A percentile compares a stretch with the other conserved stretches of the same genome.
These are phyloP conservation scores for Lactarius deliciosus DNA, from an alignment of 768 basidiomycete genomes.

Conservation along the genomic window DNA sequence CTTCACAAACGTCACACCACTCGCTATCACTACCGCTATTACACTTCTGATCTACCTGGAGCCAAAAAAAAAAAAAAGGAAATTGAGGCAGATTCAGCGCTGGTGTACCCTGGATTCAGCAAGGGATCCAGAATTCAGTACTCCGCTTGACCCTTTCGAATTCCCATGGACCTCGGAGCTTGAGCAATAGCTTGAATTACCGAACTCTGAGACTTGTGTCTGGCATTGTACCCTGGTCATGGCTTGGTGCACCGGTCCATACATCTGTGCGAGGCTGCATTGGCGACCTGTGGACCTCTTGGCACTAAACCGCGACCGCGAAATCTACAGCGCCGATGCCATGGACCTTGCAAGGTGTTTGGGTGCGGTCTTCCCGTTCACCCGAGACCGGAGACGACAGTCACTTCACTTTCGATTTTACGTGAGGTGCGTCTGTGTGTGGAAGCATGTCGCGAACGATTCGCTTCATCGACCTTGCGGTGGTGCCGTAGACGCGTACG, in stretches of 20 bases:
- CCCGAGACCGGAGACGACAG: slow-evolving; percentile 22
- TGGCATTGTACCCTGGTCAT: slow-evolving; percentile 3
- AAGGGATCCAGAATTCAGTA: no score
- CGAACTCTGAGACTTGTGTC: no score
- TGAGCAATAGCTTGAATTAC: no score
- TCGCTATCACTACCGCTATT: no score
- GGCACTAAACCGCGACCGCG: slow-evolving; percentile 24
- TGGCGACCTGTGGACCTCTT: slow-evolving; percentile 23
- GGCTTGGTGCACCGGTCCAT: slow-evolving; percentile 17
- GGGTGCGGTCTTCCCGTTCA: slow-evolving; percentile 9
- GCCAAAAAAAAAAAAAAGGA: no score
- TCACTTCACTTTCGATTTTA: no score
- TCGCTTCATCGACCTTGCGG: slow-evolving; percentile 24
- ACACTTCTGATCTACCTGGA: no score
- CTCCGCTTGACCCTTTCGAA: no score
- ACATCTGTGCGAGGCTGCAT: slow-evolving; percentile 21
- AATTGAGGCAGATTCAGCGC: no score
- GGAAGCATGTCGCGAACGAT: slow-evolving; percentile 23
- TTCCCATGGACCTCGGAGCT: no score
- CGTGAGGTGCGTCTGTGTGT: slow-evolving; percentile 11
- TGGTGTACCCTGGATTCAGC: no score
- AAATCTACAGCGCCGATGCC: slow-evolving; percentile 16
- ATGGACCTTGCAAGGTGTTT: slow-evolving; percentile 14
- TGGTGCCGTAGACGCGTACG: slow-evolving; percentile 9
- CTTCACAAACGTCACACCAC: no score